phyloP scores from a whole-genome alignment of 129 eudicot species.

The Kitagawia praeruptora region DNA sequence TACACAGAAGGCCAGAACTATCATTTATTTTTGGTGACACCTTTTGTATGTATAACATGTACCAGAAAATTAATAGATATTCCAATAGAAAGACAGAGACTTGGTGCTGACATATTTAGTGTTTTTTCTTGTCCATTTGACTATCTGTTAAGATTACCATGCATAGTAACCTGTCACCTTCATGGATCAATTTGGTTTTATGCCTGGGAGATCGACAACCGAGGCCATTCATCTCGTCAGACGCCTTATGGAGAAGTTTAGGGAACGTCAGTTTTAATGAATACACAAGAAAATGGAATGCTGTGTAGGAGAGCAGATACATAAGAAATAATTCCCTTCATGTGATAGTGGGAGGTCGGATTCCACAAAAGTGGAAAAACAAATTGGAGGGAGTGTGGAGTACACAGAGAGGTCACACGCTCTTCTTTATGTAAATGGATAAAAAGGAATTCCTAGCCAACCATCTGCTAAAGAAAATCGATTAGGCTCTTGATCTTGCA shows the following conservation, averaged over 20 bases:
- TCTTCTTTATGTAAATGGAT: constrained; percentile 5
- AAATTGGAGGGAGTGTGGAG: constrained; percentile 10
- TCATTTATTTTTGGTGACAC: too few species aligned
- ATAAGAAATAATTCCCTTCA: background rate
- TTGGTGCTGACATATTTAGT: background rate
- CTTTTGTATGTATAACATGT: too few species aligned
- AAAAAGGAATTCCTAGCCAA: background rate
- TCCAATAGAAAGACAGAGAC: background rate
- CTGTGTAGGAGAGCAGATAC: constrained; percentile 5
- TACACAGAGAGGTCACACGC: constrained; percentile 16
- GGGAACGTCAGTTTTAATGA: background rate
- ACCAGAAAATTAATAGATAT: too few species aligned
- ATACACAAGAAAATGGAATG: constrained; percentile 7
- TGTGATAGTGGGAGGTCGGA: background rate
- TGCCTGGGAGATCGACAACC: too few species aligned
- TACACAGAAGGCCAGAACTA: too few species aligned
- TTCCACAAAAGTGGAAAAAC: constrained; percentile 11
- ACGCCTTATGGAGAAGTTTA: too few species aligned
- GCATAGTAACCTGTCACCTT: background rate
- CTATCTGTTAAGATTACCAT: background rate
- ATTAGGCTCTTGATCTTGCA: background rate
- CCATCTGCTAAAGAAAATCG: background rate
- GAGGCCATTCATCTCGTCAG: too few species aligned
- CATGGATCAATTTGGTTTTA: too few species aligned
- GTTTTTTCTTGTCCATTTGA: constrained; percentile 1